These are phyloP conservation scores for Carex parvula DNA, from an alignment of 176 grass and related monocot species.

Conservation along the genomic window DNA sequence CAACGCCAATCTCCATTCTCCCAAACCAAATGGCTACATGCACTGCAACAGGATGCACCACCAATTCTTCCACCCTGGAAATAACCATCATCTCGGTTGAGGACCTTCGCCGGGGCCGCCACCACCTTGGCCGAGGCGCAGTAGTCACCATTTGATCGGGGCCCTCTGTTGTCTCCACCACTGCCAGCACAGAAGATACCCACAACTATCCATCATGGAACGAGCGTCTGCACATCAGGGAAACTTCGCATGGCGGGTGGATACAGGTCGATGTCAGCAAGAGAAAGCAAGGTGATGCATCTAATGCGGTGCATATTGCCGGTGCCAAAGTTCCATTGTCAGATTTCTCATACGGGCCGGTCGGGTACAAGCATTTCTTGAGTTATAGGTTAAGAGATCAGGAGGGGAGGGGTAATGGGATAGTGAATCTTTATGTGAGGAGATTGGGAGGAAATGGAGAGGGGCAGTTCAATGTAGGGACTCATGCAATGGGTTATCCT, in stretches of 20 bases:
- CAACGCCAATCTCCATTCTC: neutral
- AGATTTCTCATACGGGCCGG: constrained; percentile 45
- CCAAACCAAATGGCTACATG: neutral
- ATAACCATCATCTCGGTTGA: constrained; percentile 49
- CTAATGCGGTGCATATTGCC: constrained; percentile 25
- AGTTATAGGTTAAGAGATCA: constrained; percentile 43
- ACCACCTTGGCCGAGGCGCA: constrained; percentile 17
- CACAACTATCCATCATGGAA: constrained; percentile 49
- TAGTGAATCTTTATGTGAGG: constrained; percentile 55
- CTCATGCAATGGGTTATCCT: too few species aligned
- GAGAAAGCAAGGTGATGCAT: neutral
- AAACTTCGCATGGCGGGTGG: neutral
- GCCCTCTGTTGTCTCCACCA: constrained; percentile 1
- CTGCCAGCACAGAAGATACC: constrained; percentile 21
- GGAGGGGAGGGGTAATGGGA: constrained; percentile 30
- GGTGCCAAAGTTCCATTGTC: constrained; percentile 31
- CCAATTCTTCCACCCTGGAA: constrained; percentile 21
- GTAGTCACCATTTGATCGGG: constrained; percentile 26
- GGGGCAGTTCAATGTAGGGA: too few species aligned
- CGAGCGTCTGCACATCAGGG: constrained; percentile 27
- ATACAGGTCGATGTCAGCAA: constrained; percentile 37
- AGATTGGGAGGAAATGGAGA: too few species aligned
- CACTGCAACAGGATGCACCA: neutral
- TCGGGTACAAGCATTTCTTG: constrained; percentile 61
- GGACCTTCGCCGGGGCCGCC: too few species aligned